Conservation (phyloP, 495 filamentous ascomycete genomes). For the Clavariopsis aquatica region DNA sequence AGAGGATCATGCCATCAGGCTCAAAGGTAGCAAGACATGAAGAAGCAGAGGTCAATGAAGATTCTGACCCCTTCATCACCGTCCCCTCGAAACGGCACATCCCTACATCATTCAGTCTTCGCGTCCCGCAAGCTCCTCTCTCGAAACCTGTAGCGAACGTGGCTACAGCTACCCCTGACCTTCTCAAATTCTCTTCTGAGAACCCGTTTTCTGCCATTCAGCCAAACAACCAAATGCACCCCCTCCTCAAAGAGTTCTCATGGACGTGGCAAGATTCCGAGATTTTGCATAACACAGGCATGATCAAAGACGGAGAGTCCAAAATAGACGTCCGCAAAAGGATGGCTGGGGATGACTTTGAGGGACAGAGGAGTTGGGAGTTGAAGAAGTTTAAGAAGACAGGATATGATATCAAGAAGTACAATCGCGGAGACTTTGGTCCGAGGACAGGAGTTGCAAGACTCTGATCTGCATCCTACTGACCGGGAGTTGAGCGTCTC, state of each 20-base stretch:
- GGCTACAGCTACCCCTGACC: slow-evolving; percentile 1
- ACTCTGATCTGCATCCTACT: slow-evolving; percentile 13
- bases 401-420: slow-evolving; percentile 38
- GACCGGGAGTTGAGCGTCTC: background rate
- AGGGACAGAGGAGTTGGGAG: slow-evolving; percentile 33
- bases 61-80: slow-evolving; percentile 27
- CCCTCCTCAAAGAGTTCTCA: slow-evolving; percentile 32
- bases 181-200: slow-evolving; percentile 29
- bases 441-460: slow-evolving; percentile 30
- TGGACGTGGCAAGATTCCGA: slow-evolving; percentile 34
- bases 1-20: slow-evolving; percentile 1
- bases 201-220: slow-evolving; percentile 33
- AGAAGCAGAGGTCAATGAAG: slow-evolving; percentile 8
- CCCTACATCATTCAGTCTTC: slow-evolving; percentile 16
- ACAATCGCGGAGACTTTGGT: slow-evolving; percentile 44
- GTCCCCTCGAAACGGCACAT: slow-evolving; percentile 11
- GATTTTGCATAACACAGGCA: slow-evolving; percentile 30
- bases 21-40: background rate
- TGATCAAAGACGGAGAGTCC: slow-evolving; percentile 7
- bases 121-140: background rate
- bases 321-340: slow-evolving; percentile 26
- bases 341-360: slow-evolving; percentile 22
- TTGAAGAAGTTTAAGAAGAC: slow-evolving; percentile 41
- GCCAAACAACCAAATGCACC: slow-evolving; percentile 21
- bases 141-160: background rate